These are phyloP conservation scores for Gaultheria prostrata DNA, from an alignment of 148 eudicot genomes.

Conservation along the genomic window DNA sequence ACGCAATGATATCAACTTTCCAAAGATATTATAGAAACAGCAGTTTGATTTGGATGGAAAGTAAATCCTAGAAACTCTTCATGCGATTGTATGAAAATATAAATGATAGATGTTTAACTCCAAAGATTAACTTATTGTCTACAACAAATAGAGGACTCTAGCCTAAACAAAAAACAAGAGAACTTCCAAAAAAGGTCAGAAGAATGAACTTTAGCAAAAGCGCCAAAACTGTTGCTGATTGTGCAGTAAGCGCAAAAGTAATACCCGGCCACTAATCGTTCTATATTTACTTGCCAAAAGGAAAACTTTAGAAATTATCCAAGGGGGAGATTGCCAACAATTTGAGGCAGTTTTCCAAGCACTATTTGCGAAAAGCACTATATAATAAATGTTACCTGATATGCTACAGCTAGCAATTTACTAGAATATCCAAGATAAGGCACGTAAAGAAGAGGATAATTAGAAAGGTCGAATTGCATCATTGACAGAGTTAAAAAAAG, in stretches of 20 bases:
- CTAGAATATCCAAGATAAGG: background rate
- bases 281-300: background rate
- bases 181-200: background rate
- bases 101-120: background rate
- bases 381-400: background rate
- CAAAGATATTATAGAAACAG: background rate
- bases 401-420: background rate
- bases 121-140: background rate
- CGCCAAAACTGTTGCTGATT: background rate
- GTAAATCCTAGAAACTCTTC: background rate
- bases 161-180: conserved; percentile 2
- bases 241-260: background rate
- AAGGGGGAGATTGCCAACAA: background rate
- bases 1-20: background rate
- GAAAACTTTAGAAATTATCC: background rate
- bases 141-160: background rate
- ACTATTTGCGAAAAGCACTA: background rate
- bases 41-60: background rate
- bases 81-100: background rate
- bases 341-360: background rate
- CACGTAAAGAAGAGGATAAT: background rate
- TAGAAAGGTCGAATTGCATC: background rate
- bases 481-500: background rate
- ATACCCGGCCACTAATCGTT: background rate
- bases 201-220: background rate